Evolutionary conservation across 495 filamentous ascomycete genomes (phyloP).

Genomic region (Hypoxylon lienhwacheense): DNA sequence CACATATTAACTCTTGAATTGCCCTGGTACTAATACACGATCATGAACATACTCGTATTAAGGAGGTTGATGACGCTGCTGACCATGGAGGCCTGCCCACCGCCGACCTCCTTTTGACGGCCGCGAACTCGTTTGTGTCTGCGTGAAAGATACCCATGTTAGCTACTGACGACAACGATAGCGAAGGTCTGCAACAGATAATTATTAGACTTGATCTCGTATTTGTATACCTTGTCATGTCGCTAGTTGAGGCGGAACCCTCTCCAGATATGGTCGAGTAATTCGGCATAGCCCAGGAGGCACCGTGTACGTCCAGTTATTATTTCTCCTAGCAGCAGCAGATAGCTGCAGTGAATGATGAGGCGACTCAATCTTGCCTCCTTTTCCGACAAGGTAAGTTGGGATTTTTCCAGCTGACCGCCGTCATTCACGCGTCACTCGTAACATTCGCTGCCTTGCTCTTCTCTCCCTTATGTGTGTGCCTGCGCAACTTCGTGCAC

Average conservation of each 20-base stretch:
- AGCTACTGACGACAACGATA: not conserved
- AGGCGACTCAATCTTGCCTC: slow-evolving; percentile 9
- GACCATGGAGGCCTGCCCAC: slow-evolving; percentile 81
- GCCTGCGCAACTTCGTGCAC: no score
- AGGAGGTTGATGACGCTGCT: slow-evolving; percentile 93
- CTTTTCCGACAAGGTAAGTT: slow-evolving; percentile 7
- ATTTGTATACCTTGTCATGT: slow-evolving; percentile 46
- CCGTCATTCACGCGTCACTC: slow-evolving; percentile 11
- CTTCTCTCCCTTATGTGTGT: no score
- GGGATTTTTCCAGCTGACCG: not conserved
- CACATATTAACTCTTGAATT: slow-evolving; percentile 3
- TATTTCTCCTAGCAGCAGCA: slow-evolving; percentile 11
- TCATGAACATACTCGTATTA: slow-evolving; percentile 75
- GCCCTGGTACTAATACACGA: not conserved
- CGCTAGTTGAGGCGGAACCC: slow-evolving; percentile 35
- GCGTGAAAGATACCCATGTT: slow-evolving; percentile 15
- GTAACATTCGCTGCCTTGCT: not conserved
- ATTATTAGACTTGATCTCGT: not conserved
- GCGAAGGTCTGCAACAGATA: not conserved
- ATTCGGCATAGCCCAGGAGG: slow-evolving; percentile 44
- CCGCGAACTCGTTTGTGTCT: slow-evolving; percentile 41
- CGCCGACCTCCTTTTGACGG: slow-evolving; percentile 45
- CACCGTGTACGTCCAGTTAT: slow-evolving; percentile 1
- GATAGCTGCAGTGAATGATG: slow-evolving; percentile 10
- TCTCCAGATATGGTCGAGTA: slow-evolving; percentile 49